These are phyloP conservation scores for Adansonia digitata DNA, from an alignment of 345 rosid species.

Conservation along the genomic window DNA sequence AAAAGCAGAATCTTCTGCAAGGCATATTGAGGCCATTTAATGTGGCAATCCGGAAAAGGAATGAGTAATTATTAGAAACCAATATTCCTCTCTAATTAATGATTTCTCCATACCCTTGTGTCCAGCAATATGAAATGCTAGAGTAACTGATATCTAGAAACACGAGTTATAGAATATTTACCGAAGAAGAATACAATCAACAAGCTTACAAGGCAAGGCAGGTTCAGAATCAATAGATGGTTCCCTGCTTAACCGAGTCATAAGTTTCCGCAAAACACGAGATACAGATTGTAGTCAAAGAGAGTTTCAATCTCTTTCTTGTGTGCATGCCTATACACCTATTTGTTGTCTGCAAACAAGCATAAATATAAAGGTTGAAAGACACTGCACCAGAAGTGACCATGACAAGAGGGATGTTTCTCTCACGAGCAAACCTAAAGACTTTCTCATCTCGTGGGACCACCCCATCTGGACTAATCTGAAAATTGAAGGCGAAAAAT, in stretches of 20 bases:
- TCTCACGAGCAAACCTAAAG: slow-evolving; percentile 68
- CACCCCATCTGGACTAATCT: slow-evolving; percentile 80
- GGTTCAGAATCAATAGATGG: not conserved
- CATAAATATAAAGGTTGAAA: not conserved
- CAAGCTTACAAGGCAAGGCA: not conserved
- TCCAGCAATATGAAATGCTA: not conserved
- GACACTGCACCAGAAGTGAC: slow-evolving; percentile 74
- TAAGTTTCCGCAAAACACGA: not conserved
- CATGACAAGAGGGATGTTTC: slow-evolving; percentile 74
- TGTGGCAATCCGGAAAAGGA: not conserved
- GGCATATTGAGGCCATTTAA: not conserved
- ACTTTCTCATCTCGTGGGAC: slow-evolving; percentile 80
- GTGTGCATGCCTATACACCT: not conserved
- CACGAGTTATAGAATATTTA: not conserved
- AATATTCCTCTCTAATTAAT: not conserved
- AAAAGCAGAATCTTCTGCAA: not conserved
- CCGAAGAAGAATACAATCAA: not conserved
- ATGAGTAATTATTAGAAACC: not conserved
- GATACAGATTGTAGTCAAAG: too few relatives aligned
- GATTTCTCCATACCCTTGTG: not conserved
- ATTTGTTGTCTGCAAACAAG: not conserved
- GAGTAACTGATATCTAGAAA: not conserved
- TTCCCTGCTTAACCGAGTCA: not conserved
- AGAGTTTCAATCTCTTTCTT: not conserved
- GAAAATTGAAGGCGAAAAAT: slow-evolving; percentile 23